Base-by-base conservation (phyloP, 169 alveolate species). In the Toxoplasma gondii region DNA sequence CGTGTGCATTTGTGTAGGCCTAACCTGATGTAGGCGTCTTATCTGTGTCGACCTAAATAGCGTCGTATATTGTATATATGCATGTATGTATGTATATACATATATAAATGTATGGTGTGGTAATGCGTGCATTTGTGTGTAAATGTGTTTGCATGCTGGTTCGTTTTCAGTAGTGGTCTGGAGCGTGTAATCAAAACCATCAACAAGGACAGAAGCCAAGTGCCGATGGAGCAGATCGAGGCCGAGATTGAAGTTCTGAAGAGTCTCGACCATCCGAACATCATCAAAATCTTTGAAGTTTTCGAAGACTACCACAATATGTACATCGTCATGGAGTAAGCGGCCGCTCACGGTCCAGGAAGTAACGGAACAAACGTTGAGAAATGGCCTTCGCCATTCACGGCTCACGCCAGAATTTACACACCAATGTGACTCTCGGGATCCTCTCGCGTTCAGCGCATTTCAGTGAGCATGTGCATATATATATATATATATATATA, bases 201-300 rank as follows among this genome's bases (percentile, higher is more conserved):
- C 41, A 95, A 96, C 93, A 95, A 93, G 22, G 94, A 94, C 80
- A n/a, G 94, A 22, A 91, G 96, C 24, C 93, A 91, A 45, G 95
- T 95, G 91, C 94, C 95, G 58, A 17, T 93, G 44, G 97, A 96
- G 44, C 96, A 95, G 83, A 86, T 93, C 38, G 93, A 96, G 82
- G 97, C 96, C 19, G 97, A 96, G 81, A 95, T 96, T 44, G 94
- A 94, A 81, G 96, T 96, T 27, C 43, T 96, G 94, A 98, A 98
- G 80, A 96, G 96, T 54, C 95, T 98, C 97, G 99, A 98, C 95
- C 99, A 98, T 84, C 99, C 99, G 74, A 97, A 97, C 95, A 97
- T 98, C 44, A 98, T 98, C 19, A 97, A 97, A 94, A 96, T 98
- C 53, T 97, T 97, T 69, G 99, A 98, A 91, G 98, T 97, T 38